Conservation (phyloP, 2,329 filamentous ascomycete species). For the Cladosporium sp. region DNA sequence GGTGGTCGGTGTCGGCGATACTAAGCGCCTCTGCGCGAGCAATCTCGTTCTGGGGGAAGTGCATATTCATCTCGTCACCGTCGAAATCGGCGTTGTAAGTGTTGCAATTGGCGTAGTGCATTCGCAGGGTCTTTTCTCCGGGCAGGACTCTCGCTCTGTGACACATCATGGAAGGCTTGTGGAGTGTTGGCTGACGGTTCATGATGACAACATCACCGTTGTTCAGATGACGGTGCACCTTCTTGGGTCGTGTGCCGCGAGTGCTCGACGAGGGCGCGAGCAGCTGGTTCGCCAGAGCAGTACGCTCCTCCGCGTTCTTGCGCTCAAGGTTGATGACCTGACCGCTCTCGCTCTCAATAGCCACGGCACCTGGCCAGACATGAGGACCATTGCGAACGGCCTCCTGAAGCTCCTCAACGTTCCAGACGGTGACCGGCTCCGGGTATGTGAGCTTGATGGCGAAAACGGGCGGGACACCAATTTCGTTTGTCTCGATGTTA, state of each 20-base stretch:
- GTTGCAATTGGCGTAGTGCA: conserved; percentile 99
- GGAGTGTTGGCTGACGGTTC: conserved; percentile 96
- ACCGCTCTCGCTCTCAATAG: conserved; percentile 93
- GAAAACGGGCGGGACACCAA: conserved; percentile 96
- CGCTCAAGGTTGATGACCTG: conserved; percentile 81
- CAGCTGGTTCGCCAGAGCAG: conserved; percentile 86
- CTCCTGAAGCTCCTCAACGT: conserved; percentile 91
- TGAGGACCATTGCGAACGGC: conserved; percentile 92
- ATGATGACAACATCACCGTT: conserved; percentile 97
- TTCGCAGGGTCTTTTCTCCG: conserved; percentile 93
- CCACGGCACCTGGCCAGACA: conserved; percentile 88
- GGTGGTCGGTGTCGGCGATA: conserved; percentile 93
- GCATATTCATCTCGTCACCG: conserved; percentile 99
- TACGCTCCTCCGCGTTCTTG: conserved; percentile 81
- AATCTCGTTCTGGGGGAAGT: conserved; percentile 95
- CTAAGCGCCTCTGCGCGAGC: conserved; percentile 87
- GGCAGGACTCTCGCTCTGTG: conserved; percentile 87
- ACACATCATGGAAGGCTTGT: conserved; percentile 99
- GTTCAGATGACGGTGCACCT: conserved; percentile 90
- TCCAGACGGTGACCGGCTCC: conserved; percentile 94
- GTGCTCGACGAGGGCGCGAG: conserved; percentile 74
- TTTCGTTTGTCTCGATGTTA: conserved; percentile 98
- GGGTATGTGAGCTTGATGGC: conserved; percentile 94
- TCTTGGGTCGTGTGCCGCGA: conserved; percentile 79
- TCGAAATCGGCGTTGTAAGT: conserved; percentile 99